Conservation (phyloP, 345 rosid genomes). For the Gossypium sturtianum region DNA sequence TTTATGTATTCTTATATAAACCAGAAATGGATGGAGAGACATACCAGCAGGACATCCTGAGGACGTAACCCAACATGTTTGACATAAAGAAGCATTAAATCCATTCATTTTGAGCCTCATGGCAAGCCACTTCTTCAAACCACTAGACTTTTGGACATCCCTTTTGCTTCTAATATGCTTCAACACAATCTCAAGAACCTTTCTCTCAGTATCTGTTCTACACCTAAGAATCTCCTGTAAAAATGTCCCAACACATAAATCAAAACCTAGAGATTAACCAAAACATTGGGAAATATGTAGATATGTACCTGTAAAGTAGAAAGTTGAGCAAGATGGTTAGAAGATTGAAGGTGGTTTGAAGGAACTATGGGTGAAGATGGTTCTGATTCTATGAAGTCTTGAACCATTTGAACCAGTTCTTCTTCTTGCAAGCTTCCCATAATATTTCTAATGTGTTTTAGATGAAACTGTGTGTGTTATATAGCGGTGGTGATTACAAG, state of each 20-base stretch:
- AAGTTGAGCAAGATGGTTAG: constrained; percentile 14
- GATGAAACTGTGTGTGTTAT: not conserved
- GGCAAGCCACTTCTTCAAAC: constrained; percentile 35
- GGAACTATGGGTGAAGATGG: constrained; percentile 21
- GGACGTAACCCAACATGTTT: constrained; percentile 44
- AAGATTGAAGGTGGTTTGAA: constrained; percentile 13
- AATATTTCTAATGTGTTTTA: not conserved
- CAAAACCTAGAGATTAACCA: not conserved
- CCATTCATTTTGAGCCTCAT: constrained; percentile 40
- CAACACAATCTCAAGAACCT: constrained; percentile 26
- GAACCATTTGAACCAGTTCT: constrained; percentile 47
- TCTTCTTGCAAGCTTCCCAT: constrained; percentile 39
- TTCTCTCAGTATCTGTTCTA: constrained; percentile 26
- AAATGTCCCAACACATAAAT: not conserved
- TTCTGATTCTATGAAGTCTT: constrained; percentile 50
- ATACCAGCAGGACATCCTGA: constrained; percentile 43
- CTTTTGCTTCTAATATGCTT: constrained; percentile 32
- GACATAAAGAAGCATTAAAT: constrained; percentile 42
- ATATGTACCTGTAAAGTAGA: constrained; percentile 32
- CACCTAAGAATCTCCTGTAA: constrained; percentile 34
- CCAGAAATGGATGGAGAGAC: constrained; percentile 1
- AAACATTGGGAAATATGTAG: not conserved
- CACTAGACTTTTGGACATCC: constrained; percentile 16
- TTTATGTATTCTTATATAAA: not conserved
- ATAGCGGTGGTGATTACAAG: constrained; percentile 19